Conservation (phyloP, 208 protist species). For the Tritrichomonas foetus region DNA sequence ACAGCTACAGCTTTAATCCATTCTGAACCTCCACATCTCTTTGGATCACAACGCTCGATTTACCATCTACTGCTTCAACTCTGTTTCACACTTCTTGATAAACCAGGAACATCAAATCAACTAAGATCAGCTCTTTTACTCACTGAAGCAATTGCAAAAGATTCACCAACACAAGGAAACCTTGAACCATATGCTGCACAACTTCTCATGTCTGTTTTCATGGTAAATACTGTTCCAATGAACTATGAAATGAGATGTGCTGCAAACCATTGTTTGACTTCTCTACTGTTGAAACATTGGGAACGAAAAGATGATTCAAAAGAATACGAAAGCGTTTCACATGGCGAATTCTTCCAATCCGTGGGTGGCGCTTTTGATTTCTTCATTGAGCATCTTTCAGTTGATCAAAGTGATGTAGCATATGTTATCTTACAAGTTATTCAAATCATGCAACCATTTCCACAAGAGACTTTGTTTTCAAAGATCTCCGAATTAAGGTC, state of each 20-base stretch:
- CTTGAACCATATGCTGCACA: not conserved
- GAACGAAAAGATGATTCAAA: not conserved
- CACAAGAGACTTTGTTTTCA: not conserved
- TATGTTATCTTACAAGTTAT: not conserved
- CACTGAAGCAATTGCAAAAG: not conserved
- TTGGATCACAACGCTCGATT: not conserved
- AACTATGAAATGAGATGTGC: not conserved
- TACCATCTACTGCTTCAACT: not conserved
- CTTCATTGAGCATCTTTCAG: not conserved
- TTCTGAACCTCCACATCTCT: not conserved
- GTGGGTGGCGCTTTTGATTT: not conserved
- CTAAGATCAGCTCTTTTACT: not conserved
- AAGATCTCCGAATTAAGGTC: not conserved
- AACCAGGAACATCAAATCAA: not conserved
- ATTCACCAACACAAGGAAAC: not conserved
- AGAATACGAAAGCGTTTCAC: not conserved
- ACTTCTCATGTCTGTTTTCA: not conserved
- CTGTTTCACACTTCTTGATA: not conserved
- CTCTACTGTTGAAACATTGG: not conserved
- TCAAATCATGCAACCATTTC: not conserved
- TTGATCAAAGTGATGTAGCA: not conserved
- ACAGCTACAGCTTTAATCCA: not conserved
- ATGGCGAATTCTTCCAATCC: not conserved
- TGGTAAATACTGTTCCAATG: not conserved
- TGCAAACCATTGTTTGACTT: slow-evolving; percentile 5